A percentile compares a stretch with the other conserved stretches of the same genome.
Evolutionary conservation across 78 protist species (phyloP).

Genomic region (Planoprotostelium fungivorum): DNA sequence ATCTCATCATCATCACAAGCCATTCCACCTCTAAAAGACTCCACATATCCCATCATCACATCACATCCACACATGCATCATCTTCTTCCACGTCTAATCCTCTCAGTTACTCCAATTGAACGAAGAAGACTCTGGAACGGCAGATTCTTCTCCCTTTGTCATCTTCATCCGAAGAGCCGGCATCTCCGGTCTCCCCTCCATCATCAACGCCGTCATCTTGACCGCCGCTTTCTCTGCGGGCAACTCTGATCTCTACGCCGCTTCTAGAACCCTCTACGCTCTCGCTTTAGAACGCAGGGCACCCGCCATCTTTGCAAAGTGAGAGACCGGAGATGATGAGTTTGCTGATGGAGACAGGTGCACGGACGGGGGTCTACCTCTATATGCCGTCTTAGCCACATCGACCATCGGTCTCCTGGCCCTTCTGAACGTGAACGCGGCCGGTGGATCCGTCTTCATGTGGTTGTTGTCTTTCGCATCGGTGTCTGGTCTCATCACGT

Average conservation of each 20-base stretch:
- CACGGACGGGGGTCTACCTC: not conserved
- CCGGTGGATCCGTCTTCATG: not conserved
- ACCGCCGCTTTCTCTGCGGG: slow-evolving; percentile 5
- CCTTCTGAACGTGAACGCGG: not conserved
- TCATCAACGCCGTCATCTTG: slow-evolving; percentile 11
- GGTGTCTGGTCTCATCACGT: not conserved
- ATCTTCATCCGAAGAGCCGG: not conserved
- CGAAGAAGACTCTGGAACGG: not conserved
- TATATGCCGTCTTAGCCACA: not conserved
- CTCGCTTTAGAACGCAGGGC: not conserved
- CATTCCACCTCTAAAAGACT: not conserved
- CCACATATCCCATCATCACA: not conserved
- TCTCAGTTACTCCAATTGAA: not conserved
- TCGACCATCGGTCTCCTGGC: slow-evolving; percentile 1
- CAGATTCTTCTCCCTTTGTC: not conserved
- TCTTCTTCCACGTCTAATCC: not conserved
- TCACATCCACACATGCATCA: not conserved
- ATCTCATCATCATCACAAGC: not conserved
- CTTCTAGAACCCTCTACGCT: slow-evolving; percentile 4
- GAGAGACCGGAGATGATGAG: not conserved
- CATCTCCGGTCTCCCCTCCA: not conserved
- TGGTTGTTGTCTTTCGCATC: not conserved
- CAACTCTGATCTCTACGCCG: not conserved
- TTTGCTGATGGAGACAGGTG: not conserved
- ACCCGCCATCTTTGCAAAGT: not conserved